Percentiles rank a stretch among this genome's conserved stretches.
Conservation (phyloP, 495 filamentous ascomycete genomes). For the Hyaloscypha finlandica region DNA sequence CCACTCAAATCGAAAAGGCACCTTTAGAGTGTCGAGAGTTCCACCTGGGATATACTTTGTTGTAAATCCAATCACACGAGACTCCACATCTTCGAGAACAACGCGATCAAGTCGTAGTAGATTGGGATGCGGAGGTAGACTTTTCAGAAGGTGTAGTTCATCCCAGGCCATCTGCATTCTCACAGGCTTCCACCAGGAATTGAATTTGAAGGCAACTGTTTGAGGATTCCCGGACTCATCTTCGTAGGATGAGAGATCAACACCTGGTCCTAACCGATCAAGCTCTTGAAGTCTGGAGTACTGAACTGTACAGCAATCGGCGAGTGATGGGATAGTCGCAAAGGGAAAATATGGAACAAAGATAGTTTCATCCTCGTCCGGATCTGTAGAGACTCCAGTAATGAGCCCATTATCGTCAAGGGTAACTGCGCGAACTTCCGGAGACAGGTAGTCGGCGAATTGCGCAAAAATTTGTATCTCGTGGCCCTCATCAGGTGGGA, state of each 20-base stretch:
- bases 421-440: slow-evolving; percentile 4
- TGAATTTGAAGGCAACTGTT: slow-evolving; percentile 17
- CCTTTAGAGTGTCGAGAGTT: slow-evolving; percentile 32
- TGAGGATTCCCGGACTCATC: slow-evolving; percentile 16
- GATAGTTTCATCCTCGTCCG: slow-evolving; percentile 7
- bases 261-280: slow-evolving; percentile 12
- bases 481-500: slow-evolving; percentile 10
- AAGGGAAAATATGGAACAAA: slow-evolving; percentile 11
- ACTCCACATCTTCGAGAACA: slow-evolving; percentile 40
- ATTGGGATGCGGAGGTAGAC: slow-evolving; percentile 39
- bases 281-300: slow-evolving; percentile 16
- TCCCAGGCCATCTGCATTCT: slow-evolving; percentile 35
- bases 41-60: slow-evolving; percentile 39
- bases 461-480: slow-evolving; percentile 4
- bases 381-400: slow-evolving; percentile 7
- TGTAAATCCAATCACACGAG: slow-evolving; percentile 44
- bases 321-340: slow-evolving; percentile 6
- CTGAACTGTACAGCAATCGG: slow-evolving; percentile 7
- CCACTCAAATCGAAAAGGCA: slow-evolving; percentile 34
- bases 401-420: slow-evolving; percentile 5
- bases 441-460: slow-evolving; percentile 7
- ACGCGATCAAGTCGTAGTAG: slow-evolving; percentile 40
- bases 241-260: slow-evolving; percentile 16
- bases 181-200: slow-evolving; percentile 13
- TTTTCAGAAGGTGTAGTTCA: slow-evolving; percentile 39